Evolutionary conservation across 140 eudicot species (phyloP), one percentile per base, ranked within the genome.

Genomic region (Stevia rebaudiana): DNA sequence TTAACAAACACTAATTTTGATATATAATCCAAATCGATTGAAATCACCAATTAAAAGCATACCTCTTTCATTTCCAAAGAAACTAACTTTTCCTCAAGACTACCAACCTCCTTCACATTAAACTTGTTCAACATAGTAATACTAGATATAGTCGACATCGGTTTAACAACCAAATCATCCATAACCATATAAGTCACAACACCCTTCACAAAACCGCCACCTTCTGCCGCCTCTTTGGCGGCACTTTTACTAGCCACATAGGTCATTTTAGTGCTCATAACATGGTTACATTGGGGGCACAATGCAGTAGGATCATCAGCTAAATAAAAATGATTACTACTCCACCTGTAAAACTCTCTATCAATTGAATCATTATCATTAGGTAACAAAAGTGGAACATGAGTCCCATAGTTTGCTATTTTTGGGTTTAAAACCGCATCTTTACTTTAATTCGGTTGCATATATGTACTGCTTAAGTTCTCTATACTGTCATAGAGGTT

Each of bases 101-200:
- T 4, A 28, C 33, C 33, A 28, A 28, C 33, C 33, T 28, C 33
- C 33, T 28, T 28, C 33, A 28, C 33, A 28, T 77, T 69, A 31
- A 77, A 74, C 65, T 59, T 57, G 74, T 78, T 76, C 46, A 81
- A 43, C 77, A 76, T 11, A 16, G 80, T 60, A 17, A 81, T 73
- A 54, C 77, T 59, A 2, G 86, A 72, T 33, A 81, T 81, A 12
- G 75, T 56, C 1, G 86, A 81, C 82, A 81, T 57, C 0, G 86
- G 86, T 31, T 39, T 59, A 19, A 73, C 86, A 19, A 18, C 72
- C 67, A 81, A 23, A 58, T 76, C 82, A 69, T 76, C 86, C 82
- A 80, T 76, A 0, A 80, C 70, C 81, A 76, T 80, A 2, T 80
- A 80, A 0, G 82, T 72, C 33, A 80, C 77, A 12, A 69, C 76